Base-by-base conservation (phyloP, 257 asterid species). In the Przewalskia tangutica region DNA sequence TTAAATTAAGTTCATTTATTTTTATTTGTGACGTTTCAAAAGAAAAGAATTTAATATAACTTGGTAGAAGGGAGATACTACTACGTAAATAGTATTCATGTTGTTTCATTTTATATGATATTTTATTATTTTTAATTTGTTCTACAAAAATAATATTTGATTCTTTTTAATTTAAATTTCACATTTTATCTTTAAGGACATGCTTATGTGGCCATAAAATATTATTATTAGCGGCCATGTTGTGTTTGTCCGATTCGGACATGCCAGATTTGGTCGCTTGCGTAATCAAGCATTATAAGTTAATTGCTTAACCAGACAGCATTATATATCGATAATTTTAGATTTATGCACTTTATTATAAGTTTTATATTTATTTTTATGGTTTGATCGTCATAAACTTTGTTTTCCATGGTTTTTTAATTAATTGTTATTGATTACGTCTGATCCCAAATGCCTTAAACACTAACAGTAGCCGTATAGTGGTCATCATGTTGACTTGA, bases 401-500 rank as follows among this genome's bases (percentile, higher is more conserved):
- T 38, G 13, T 32, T 38, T 67, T 71, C 2, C 7, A 44, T 46
- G 34, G 7, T 1, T 5, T 73, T 48, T 73, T 48, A 73, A 46
- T 48, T 12, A 4, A 20, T 48, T 46, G 79, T 23, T 23, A 70
- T 0, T 27, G 79, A 48, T 73, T 73, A 73, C 79, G 60, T 73
- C 27, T 73, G 79, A 73, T 73, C 60, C 60, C 75, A 65, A 65
- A 65, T 65, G 48, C 2, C 7, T 42, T 62, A 27, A 27, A 42
- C 32, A 27, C 32, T 27, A 50, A 20, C 12, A 75, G 46, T 73
- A 73, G 8, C 23, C 2, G n/a, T 20, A 46, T 75, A 75, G 46
- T 75, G 80, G 62, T 50, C 60, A 46, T 71, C 78, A 71, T 20
- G 78, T 71, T 71, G 78, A 71, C 78, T 23, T 71, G 78, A 71